A percentile compares a stretch with the other conserved stretches of the same genome.
These are phyloP conservation scores for Favolaschia claudopus DNA, from an alignment of 768 basidiomycete genomes.

Conservation along the genomic window DNA sequence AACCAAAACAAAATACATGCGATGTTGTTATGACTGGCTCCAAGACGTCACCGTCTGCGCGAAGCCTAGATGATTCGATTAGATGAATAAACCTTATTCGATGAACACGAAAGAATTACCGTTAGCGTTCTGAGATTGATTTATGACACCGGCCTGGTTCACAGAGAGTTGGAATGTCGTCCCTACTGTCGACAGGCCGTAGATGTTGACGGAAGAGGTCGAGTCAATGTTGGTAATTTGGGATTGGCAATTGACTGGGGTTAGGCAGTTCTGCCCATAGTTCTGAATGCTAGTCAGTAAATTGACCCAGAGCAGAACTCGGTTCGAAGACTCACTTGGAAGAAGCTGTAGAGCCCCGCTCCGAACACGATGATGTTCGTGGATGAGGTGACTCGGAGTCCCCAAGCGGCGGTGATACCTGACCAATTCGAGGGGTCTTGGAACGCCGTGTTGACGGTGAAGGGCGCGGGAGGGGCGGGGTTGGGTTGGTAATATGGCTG, in stretches of 20 bases:
- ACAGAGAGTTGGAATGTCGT: constrained; percentile 60
- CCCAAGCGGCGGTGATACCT: constrained; percentile 60
- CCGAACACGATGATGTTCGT: constrained; percentile 70
- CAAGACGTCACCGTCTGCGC: constrained; percentile 19
- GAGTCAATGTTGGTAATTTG: constrained; percentile 64
- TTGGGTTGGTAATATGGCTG: constrained; percentile 77
- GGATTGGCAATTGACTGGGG: constrained; percentile 57
- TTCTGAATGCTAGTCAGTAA: constrained; percentile 30
- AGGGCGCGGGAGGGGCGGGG: constrained; percentile 67
- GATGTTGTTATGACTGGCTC: constrained; percentile 15
- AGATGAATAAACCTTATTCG: no score
- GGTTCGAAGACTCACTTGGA: constrained; percentile 38
- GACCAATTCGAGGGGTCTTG: constrained; percentile 61
- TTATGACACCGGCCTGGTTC: constrained; percentile 53
- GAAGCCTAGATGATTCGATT: no score
- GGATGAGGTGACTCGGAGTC: constrained; percentile 58
- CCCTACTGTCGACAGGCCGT: constrained; percentile 67
- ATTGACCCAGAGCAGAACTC: neutral
- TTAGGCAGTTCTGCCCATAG: constrained; percentile 59
- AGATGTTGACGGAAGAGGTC: constrained; percentile 57
- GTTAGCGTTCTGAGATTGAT: constrained; percentile 58
- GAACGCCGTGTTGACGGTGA: constrained; percentile 50
- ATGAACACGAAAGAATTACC: no score
- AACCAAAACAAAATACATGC: constrained; percentile 4
- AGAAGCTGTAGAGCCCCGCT: constrained; percentile 78